phyloP scores from a whole-genome alignment of 2,329 filamentous ascomycete species.

The Pseudopyricularia javanii region DNA sequence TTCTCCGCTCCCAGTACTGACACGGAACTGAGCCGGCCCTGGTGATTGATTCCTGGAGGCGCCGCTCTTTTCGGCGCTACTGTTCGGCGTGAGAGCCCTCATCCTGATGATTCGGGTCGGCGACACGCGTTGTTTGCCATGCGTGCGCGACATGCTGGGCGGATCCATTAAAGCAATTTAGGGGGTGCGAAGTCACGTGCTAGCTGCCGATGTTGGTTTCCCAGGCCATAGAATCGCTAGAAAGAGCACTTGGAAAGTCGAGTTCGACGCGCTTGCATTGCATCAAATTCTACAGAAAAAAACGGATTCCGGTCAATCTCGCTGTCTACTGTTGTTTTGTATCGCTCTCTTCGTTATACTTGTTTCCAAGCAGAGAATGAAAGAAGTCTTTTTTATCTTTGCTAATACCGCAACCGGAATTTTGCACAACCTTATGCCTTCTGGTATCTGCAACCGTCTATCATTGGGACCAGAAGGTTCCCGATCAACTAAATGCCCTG shows the following conservation, averaged over 20 bases:
- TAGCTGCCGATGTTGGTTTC: background rate
- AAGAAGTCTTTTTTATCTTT: no score
- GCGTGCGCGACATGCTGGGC: background rate
- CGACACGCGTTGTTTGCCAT: background rate
- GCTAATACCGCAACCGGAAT: no score
- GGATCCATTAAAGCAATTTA: background rate
- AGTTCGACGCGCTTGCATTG: no score
- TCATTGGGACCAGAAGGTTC: no score
- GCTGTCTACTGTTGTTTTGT: no score
- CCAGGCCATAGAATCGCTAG: background rate
- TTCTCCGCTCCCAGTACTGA: slow-evolving; percentile 11
- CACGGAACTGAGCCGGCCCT: slow-evolving; percentile 9
- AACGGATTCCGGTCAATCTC: no score
- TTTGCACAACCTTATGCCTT: no score
- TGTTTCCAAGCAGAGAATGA: no score
- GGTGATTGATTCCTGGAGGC: background rate
- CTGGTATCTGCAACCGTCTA: no score
- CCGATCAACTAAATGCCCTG: no score
- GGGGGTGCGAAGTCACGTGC: background rate
- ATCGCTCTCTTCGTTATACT: no score
- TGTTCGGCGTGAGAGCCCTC: background rate
- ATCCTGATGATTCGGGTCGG: background rate
- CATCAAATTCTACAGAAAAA: no score
- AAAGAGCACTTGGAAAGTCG: background rate
- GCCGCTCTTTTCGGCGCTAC: background rate